A percentile compares a stretch with the other conserved stretches of the same genome.
Conservation (phyloP, 1,139 yeast species). For the Saccharomyces hybrid region DNA sequence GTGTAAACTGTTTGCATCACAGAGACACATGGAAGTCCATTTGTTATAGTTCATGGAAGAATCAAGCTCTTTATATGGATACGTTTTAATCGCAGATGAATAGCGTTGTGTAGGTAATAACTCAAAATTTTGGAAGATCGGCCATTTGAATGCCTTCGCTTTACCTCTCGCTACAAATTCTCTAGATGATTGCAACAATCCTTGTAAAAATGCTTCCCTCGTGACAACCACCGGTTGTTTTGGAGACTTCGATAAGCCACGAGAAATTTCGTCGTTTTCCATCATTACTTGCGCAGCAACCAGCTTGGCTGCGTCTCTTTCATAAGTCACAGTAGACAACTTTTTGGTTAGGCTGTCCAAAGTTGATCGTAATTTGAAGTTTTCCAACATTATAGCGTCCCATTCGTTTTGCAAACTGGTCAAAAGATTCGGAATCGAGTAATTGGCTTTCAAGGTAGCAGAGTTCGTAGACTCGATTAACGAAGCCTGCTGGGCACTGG, state of each 20-base stretch:
- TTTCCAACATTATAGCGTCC: conserved; percentile 81
- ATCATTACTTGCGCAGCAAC: conserved; percentile 69
- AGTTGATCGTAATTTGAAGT: conserved; percentile 68
- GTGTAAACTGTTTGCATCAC: not conserved
- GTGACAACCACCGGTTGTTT: conserved; percentile 20
- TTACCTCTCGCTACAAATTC: conserved; percentile 3
- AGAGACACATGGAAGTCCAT: not conserved
- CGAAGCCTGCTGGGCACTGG: conserved; percentile 28
- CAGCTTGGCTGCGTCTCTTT: conserved; percentile 82
- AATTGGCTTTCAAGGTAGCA: conserved; percentile 35
- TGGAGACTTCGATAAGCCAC: conserved; percentile 34
- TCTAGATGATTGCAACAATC: not conserved
- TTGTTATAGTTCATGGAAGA: not conserved
- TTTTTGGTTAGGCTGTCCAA: conserved; percentile 61
- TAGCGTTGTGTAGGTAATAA: not conserved
- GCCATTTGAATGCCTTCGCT: conserved; percentile 1
- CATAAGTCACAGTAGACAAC: conserved; percentile 67
- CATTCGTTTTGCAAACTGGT: conserved; percentile 78
- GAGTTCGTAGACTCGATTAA: conserved; percentile 22
- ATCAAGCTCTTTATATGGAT: not conserved
- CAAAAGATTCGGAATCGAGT: conserved; percentile 70
- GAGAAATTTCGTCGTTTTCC: conserved; percentile 67
- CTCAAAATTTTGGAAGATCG: not conserved
- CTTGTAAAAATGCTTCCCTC: not conserved
- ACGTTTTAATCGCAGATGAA: not conserved